Conservation (phyloP, 2,329 filamentous ascomycete species). For the Ophiostoma piceae region DNA sequence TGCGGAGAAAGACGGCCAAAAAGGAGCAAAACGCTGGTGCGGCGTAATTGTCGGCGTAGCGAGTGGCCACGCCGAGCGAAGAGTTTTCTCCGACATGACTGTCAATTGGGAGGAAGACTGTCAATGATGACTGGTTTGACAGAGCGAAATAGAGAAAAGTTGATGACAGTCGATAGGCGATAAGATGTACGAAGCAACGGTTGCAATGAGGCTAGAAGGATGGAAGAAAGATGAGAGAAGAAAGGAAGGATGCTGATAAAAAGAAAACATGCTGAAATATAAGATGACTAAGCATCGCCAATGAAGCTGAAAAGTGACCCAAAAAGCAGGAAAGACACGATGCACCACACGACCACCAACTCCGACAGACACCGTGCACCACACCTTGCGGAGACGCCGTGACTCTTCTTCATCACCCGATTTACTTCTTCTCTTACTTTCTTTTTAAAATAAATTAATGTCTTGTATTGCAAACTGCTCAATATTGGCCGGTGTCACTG, state of each 20-base stretch:
- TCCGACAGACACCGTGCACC: not conserved
- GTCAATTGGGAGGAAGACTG: not conserved
- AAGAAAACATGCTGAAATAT: no score
- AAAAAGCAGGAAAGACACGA: not conserved
- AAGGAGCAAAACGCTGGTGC: not conserved
- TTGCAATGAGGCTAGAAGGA: not conserved
- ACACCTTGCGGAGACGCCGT: not conserved
- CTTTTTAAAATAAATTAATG: not conserved
- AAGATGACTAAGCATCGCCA: slow-evolving; percentile 7
- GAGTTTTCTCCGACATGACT: not conserved
- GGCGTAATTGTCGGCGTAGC: not conserved
- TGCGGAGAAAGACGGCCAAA: slow-evolving; percentile 8
- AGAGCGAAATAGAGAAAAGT: not conserved
- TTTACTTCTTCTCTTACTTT: not conserved
- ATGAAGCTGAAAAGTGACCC: not conserved
- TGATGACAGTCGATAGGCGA: not conserved
- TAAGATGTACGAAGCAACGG: not conserved
- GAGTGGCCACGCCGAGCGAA: slow-evolving; percentile 7
- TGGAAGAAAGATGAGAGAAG: not conserved
- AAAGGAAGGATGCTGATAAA: no score
- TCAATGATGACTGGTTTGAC: not conserved
- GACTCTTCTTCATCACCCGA: not conserved
- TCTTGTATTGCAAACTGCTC: not conserved
- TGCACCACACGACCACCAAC: not conserved
- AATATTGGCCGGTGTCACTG: slow-evolving; percentile 9